A percentile compares a stretch with the other conserved stretches of the same genome.
These are phyloP conservation scores for Xylaria grammica DNA, from an alignment of 495 filamentous ascomycete species.

Conservation along the genomic window DNA sequence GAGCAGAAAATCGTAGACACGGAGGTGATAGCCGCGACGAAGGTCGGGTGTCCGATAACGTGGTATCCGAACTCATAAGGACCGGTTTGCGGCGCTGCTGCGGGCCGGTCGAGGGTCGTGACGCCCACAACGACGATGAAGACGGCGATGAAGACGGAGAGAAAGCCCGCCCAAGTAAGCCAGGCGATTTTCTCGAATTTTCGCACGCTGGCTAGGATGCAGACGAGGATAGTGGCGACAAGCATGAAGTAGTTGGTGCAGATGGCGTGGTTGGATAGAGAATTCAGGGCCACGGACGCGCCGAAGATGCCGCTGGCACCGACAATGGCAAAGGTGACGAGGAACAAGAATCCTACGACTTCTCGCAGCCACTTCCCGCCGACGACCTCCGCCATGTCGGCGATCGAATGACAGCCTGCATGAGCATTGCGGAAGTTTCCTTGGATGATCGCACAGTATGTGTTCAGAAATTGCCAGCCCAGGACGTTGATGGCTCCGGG, in stretches of 20 bases:
- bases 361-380: slow-evolving; percentile 38
- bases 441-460: slow-evolving; percentile 39
- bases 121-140: slow-evolving; percentile 58
- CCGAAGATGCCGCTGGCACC: slow-evolving; percentile 56
- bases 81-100: slow-evolving; percentile 33
- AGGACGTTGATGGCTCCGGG: slow-evolving; percentile 47
- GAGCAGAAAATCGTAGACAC: slow-evolving; percentile 46
- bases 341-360: slow-evolving; percentile 51
- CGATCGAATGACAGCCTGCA: slow-evolving; percentile 44
- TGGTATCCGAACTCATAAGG: slow-evolving; percentile 32
- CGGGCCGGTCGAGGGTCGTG: slow-evolving; percentile 46
- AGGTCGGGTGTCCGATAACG: slow-evolving; percentile 29
- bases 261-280: slow-evolving; percentile 51
- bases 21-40: slow-evolving; percentile 45
- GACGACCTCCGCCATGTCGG: slow-evolving; percentile 45
- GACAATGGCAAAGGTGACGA: slow-evolving; percentile 53
- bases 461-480: slow-evolving; percentile 50
- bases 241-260: slow-evolving; percentile 55
- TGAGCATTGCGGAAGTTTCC: slow-evolving; percentile 45
- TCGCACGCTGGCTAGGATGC: slow-evolving; percentile 51
- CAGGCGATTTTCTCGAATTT: slow-evolving; percentile 54
- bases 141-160: slow-evolving; percentile 51
- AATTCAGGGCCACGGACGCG: slow-evolving; percentile 57
- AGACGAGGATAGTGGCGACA: slow-evolving; percentile 44
- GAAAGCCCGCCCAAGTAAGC: slow-evolving; percentile 39